phyloP scores from a whole-genome alignment of 1,284 basidiomycete species.

The Austroboletus niveus region DNA sequence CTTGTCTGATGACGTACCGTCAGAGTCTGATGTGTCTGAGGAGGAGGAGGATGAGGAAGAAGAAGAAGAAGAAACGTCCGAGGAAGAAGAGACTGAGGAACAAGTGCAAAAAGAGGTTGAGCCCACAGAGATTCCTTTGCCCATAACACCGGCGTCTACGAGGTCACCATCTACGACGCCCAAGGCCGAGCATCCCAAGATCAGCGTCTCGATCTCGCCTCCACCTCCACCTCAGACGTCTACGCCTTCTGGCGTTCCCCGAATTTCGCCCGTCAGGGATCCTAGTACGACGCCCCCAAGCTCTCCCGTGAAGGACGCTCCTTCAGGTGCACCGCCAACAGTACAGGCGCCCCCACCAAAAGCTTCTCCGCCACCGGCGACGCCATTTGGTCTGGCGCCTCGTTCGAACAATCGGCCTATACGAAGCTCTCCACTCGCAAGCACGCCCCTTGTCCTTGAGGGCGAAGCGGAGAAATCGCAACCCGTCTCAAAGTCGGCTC shows the following conservation, averaged over 20 bases:
- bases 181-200: constrained; percentile 38
- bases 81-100: constrained; percentile 21
- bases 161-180: constrained; percentile 39
- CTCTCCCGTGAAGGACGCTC: constrained; percentile 45
- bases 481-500: constrained; percentile 23
- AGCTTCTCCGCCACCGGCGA: constrained; percentile 11
- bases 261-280: constrained; percentile 27
- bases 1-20: constrained; percentile 17
- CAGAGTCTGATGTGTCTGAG: constrained; percentile 18
- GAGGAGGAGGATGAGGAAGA: constrained; percentile 22
- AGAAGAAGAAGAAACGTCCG: constrained; percentile 17
- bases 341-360: constrained; percentile 20
- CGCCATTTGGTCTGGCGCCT: constrained; percentile 42
- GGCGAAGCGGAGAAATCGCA: constrained; percentile 34
- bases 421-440: constrained; percentile 63
- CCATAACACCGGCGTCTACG: constrained; percentile 23
- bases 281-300: constrained; percentile 53
- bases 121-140: constrained; percentile 13
- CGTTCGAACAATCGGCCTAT: constrained; percentile 54
- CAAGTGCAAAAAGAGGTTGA: constrained; percentile 25
- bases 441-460: constrained; percentile 43
- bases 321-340: constrained; percentile 32
- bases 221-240: constrained; percentile 24
- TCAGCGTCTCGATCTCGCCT: constrained; percentile 22
- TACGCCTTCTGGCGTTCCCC: constrained; percentile 15